phyloP scores from a whole-genome alignment of 176 grass and related monocot species.

The Neostapfia colusana region DNA sequence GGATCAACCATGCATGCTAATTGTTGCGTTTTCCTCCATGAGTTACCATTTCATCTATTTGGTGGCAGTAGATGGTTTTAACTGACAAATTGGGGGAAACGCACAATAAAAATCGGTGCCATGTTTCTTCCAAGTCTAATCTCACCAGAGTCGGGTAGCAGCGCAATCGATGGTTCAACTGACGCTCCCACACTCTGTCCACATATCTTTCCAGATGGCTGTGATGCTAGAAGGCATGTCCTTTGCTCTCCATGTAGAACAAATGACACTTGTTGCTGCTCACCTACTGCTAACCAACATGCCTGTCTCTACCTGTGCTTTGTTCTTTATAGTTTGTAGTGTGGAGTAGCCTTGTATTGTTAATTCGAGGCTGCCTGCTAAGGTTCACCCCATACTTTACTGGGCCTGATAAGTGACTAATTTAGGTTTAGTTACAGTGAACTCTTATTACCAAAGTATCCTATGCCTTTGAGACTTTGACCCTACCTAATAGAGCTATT shows the following conservation, averaged over 20 bases:
- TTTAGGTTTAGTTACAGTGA: neutral
- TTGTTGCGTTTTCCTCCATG: no score
- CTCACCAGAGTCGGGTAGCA: neutral
- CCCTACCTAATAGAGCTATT: no score
- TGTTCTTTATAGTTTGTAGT: neutral
- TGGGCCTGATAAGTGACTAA: slow-evolving; percentile 16
- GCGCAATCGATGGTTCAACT: slow-evolving; percentile 12
- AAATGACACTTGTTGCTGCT: slow-evolving; percentile 36
- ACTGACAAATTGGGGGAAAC: neutral
- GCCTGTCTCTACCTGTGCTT: slow-evolving; percentile 34
- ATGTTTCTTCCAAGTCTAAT: neutral
- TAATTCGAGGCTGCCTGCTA: slow-evolving; percentile 26
- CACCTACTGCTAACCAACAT: slow-evolving; percentile 51
- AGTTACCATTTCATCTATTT: neutral
- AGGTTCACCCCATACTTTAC: slow-evolving; percentile 1
- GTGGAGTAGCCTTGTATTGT: neutral
- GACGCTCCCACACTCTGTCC: neutral
- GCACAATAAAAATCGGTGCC: no score
- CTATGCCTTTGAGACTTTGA: no score
- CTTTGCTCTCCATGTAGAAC: slow-evolving; percentile 25
- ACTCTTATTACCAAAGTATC: slow-evolving; percentile 14
- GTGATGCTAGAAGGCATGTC: slow-evolving; percentile 20
- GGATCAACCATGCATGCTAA: neutral
- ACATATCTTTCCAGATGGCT: slow-evolving; percentile 27
- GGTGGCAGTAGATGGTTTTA: neutral